A percentile compares a stretch with the other conserved stretches of the same genome.
Conservation (phyloP, 2,329 filamentous ascomycete genomes). For the Elsinoe ampelina region DNA sequence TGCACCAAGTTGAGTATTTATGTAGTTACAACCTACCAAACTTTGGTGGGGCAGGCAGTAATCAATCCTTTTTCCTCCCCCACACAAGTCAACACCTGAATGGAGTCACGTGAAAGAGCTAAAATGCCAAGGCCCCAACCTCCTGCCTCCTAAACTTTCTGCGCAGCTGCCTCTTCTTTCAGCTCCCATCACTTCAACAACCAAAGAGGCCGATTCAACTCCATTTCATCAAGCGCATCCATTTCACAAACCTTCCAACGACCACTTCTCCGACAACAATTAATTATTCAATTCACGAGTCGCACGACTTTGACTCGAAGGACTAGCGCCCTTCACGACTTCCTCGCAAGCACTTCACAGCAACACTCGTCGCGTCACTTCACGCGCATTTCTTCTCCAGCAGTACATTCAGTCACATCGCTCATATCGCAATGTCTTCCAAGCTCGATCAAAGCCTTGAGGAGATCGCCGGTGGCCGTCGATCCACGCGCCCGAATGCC, state of each 20-base stretch:
- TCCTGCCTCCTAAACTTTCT: conserved; percentile 9
- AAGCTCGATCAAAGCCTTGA: conserved; percentile 97
- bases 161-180: background rate
- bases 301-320: too few species aligned
- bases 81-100: too few species aligned
- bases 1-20: too few species aligned
- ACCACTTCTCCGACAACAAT: too few species aligned
- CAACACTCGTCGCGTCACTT: background rate
- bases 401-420: background rate
- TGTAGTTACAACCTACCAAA: too few species aligned
- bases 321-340: too few species aligned
- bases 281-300: too few species aligned
- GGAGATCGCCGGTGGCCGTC: conserved; percentile 55
- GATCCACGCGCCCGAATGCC: conserved; percentile 33
- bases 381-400: background rate
- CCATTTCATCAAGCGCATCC: background rate
- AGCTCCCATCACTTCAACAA: background rate
- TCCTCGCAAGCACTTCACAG: too few species aligned
- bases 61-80: too few species aligned
- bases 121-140: background rate
- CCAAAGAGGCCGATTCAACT: background rate
- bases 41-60: too few species aligned
- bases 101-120: background rate
- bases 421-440: conserved; percentile 57
- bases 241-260: background rate